These are phyloP conservation scores for Mallotus nudiflorus DNA, from an alignment of 345 rosid genomes.

Conservation along the genomic window DNA sequence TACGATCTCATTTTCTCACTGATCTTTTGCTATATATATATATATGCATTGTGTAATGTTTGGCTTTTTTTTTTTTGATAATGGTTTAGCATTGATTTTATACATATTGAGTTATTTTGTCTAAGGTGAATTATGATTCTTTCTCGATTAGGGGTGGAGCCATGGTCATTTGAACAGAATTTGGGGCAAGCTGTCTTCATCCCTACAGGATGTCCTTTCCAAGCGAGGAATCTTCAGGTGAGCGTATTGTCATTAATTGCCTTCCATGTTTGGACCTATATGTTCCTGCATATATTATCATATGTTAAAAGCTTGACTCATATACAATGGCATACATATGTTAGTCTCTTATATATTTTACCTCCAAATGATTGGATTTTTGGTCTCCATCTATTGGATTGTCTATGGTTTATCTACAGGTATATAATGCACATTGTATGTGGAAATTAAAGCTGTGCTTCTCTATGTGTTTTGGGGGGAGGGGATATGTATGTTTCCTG, in stretches of 20 bases:
- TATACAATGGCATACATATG: background rate
- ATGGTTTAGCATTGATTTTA: background rate
- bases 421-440: background rate
- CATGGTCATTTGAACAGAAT: conserved; percentile 84
- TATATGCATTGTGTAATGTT: too few species aligned
- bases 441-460: background rate
- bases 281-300: background rate
- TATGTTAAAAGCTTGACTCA: background rate
- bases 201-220: conserved; percentile 97
- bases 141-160: conserved; percentile 73
- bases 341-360: background rate
- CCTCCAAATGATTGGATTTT: conserved; percentile 5
- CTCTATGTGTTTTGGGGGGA: too few species aligned
- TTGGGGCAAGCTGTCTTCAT: conserved; percentile 83
- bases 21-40: too few species aligned
- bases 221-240: conserved; percentile 76
- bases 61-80: background rate
- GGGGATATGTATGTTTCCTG: too few species aligned
- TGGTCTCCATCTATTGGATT: background rate
- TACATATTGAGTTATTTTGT: background rate
- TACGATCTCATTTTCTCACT: too few species aligned
- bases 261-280: conserved; percentile 4
- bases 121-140: background rate
- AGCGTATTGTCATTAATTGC: conserved; percentile 17
- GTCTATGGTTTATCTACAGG: background rate